phyloP scores from a whole-genome alignment of 129 eudicot species.

The Flaveria robusta region DNA sequence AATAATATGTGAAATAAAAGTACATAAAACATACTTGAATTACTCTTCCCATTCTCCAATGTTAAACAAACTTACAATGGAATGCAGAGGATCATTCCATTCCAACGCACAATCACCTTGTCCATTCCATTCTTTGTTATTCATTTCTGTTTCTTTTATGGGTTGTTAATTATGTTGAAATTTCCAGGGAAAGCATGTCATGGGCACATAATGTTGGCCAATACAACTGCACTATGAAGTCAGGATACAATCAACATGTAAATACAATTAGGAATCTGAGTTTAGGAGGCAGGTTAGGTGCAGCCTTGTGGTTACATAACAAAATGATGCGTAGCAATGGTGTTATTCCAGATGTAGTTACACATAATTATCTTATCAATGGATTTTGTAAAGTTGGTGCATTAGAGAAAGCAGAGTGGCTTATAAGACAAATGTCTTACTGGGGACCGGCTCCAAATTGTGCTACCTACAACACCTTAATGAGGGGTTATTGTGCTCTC shows the following conservation, averaged over 20 bases:
- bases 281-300: constrained; percentile 64
- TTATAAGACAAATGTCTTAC: constrained; percentile 56
- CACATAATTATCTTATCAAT: constrained; percentile 74
- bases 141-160: neutral
- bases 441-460: constrained; percentile 77
- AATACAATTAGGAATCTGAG: constrained; percentile 55
- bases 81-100: neutral
- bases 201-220: constrained; percentile 34
- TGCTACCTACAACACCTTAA: constrained; percentile 72
- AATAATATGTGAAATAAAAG: neutral
- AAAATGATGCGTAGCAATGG: constrained; percentile 47
- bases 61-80: neutral
- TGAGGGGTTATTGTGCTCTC: constrained; percentile 68
- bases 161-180: constrained; percentile 7
- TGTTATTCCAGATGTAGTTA: constrained; percentile 56
- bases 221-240: constrained; percentile 25
- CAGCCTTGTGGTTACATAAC: constrained; percentile 55
- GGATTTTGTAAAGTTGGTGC: constrained; percentile 64
- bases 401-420: constrained; percentile 68
- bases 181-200: constrained; percentile 64
- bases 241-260: constrained; percentile 40
- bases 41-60: neutral
- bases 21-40: neutral
- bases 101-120: neutral
- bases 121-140: neutral